phyloP scores from a whole-genome alignment of 1,139 yeast species.

The Yamadazyma pseudoaaseri region DNA sequence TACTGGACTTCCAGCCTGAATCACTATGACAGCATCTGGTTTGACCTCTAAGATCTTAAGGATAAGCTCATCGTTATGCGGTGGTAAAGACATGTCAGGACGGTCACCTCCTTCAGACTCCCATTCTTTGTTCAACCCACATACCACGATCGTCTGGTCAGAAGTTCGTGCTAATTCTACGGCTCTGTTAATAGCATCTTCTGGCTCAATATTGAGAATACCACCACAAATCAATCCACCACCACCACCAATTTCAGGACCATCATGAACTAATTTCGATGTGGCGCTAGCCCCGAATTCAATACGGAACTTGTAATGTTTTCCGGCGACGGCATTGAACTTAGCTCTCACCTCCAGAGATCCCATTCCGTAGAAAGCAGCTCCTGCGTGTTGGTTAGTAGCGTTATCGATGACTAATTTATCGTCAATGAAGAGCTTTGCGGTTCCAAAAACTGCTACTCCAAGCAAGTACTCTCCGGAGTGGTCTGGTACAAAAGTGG shows the following conservation, averaged over 20 bases:
- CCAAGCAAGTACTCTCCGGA: constrained; percentile 53
- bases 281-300: too few species aligned
- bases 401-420: constrained; percentile 56
- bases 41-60: constrained; percentile 46
- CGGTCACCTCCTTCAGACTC: constrained; percentile 36
- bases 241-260: constrained; percentile 17
- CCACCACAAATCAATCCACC: constrained; percentile 31
- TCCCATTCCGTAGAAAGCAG: constrained; percentile 49
- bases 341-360: constrained; percentile 46
- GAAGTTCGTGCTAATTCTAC: constrained; percentile 26
- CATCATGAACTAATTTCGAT: constrained; percentile 21
- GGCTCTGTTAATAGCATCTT: constrained; percentile 23
- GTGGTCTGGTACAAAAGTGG: constrained; percentile 44
- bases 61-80: constrained; percentile 45
- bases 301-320: constrained; percentile 40
- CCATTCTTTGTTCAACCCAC: constrained; percentile 36
- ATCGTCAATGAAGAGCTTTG: constrained; percentile 50
- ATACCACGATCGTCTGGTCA: constrained; percentile 40
- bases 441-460: constrained; percentile 51
- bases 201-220: constrained; percentile 16
- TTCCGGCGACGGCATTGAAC: constrained; percentile 39
- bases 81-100: constrained; percentile 39
- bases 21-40: constrained; percentile 51
- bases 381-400: constrained; percentile 49
- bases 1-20: constrained; percentile 64